Evolutionary conservation across 306 rosid genomes (phyloP), one percentile per base, ranked within the genome.

Genomic region (Trifolium dubium): DNA sequence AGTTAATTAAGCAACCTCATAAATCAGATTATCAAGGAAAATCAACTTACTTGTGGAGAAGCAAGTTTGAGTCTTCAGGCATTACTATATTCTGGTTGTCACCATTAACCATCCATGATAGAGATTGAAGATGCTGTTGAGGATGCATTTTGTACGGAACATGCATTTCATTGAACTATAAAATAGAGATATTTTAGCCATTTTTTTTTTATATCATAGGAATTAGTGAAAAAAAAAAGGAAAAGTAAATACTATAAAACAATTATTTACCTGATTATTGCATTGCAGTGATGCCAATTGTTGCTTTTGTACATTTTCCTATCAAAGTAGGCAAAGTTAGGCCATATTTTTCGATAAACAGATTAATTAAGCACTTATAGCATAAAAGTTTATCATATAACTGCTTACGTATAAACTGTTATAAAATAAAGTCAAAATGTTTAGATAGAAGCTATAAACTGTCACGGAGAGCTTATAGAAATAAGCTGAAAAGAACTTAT

Each of bases 151-250:
- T 81, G 64, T 81, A 88, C 66, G 98, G 90, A 49, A 87, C 69
- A 69, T 85, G 83, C 79, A 91, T 75, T 49, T 88, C 96, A 60
- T 86, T 85, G 85, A 88, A 91, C 97, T 92, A 92, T 62, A 88
- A 80, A 60, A 79, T n/a, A 50, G 60, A 80, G 14, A 64, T 47
- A 53, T 28, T 29, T 59, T 32, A 79, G 66, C 50, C 64, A 5
- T 19, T 4, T 28, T 4, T 29, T 65, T 43, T 9, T 47, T 53
- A 53, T 8, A n/a, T 53, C 7, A 17, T 34, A 60, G 46, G 69
- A 72, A 54, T 5, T 1, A 19, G 51, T 56, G 37, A 32, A 13
- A 30, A 23, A 41, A 5, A 65, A 7, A 23, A n/a, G n/a, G 1
- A 2, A 41, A 19, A 5, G 1, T n/a, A 18, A 31, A 53, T 5